Percentiles rank a stretch among this genome's conserved stretches.
phyloP scores from a whole-genome alignment of 768 basidiomycete genomes.

The Lactarius deliciosus region DNA sequence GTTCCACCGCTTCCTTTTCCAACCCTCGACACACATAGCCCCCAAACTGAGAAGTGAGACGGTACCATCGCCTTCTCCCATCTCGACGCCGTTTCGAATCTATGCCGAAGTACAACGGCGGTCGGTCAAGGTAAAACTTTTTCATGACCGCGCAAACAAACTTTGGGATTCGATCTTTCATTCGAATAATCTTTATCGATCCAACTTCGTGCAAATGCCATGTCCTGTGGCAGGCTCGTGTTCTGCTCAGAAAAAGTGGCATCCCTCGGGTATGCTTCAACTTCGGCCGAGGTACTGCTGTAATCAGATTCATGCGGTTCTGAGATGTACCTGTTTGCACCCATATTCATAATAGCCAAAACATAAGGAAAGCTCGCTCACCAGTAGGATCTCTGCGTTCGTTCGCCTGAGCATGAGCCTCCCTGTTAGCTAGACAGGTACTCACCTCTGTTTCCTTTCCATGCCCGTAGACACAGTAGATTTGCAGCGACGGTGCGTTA shows the following conservation, averaged over 20 bases:
- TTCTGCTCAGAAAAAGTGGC: slow-evolving; percentile 42
- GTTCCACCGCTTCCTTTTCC: slow-evolving; percentile 89
- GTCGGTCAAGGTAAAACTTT: no score
- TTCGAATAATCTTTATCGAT: slow-evolving; percentile 85
- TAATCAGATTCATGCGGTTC: slow-evolving; percentile 70
- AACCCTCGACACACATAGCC: slow-evolving; percentile 96
- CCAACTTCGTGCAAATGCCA: slow-evolving; percentile 63
- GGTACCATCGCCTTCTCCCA: slow-evolving; percentile 96
- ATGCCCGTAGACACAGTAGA: slow-evolving; percentile 91
- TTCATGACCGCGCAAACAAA: slow-evolving; percentile 27
- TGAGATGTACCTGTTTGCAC: slow-evolving; percentile 63
- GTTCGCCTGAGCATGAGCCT: slow-evolving; percentile 2
- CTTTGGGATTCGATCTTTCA: slow-evolving; percentile 58
- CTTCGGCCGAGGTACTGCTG: slow-evolving; percentile 44
- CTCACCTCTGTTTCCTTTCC: slow-evolving; percentile 92
- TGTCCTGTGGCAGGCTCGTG: slow-evolving; percentile 48
- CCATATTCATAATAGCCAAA: not conserved
- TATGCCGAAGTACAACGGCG: slow-evolving; percentile 30
- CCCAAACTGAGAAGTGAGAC: slow-evolving; percentile 83
- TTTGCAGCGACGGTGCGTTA: slow-evolving; percentile 85
- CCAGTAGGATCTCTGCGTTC: slow-evolving; percentile 79
- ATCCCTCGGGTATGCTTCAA: slow-evolving; percentile 47
- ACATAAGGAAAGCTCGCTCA: slow-evolving; percentile 33
- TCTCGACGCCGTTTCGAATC: slow-evolving; percentile 82
- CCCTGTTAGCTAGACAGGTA: slow-evolving; percentile 19